A percentile compares a stretch with the other conserved stretches of the same genome.
Conservation (phyloP, 1,284 basidiomycete genomes). For the Termitomyces sp. region DNA sequence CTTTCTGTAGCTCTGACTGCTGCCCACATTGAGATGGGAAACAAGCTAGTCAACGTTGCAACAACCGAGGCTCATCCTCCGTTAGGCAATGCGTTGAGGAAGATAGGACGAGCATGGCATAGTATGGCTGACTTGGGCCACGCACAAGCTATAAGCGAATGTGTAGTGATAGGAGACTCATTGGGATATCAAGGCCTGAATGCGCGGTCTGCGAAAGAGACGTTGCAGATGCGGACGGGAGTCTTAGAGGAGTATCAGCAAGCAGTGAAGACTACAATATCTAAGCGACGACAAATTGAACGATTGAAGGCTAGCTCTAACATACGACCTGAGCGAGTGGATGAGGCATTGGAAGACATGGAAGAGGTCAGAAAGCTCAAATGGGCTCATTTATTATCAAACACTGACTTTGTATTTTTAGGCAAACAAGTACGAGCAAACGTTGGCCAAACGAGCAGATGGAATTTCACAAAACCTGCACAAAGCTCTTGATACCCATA, state of each 20-base stretch:
- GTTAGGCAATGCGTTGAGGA: slow-evolving; percentile 74
- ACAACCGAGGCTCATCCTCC: slow-evolving; percentile 83
- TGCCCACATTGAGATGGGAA: slow-evolving; percentile 82
- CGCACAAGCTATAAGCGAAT: slow-evolving; percentile 85
- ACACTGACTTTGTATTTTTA: slow-evolving; percentile 25
- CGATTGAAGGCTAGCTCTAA: slow-evolving; percentile 84
- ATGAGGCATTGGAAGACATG: slow-evolving; percentile 90
- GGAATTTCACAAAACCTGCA: slow-evolving; percentile 92
- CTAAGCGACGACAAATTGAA: slow-evolving; percentile 85
- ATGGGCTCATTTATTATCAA: background rate
- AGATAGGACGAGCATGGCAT: slow-evolving; percentile 82
- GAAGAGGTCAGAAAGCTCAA: slow-evolving; percentile 62
- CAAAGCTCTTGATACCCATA: slow-evolving; percentile 76
- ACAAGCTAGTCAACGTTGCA: slow-evolving; percentile 82
- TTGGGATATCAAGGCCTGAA: slow-evolving; percentile 92
- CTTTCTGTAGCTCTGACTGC: slow-evolving; percentile 57
- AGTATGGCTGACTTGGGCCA: slow-evolving; percentile 80
- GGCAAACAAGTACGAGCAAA: slow-evolving; percentile 85
- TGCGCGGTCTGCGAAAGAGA: slow-evolving; percentile 91
- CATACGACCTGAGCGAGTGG: slow-evolving; percentile 82
- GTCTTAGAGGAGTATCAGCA: slow-evolving; percentile 90
- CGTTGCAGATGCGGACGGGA: slow-evolving; percentile 77
- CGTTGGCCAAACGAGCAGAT: slow-evolving; percentile 74
- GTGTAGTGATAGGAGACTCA: slow-evolving; percentile 87
- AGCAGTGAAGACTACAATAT: slow-evolving; percentile 87